Evolutionary conservation across 2,329 filamentous ascomycete genomes (phyloP), one percentile per base, ranked within the genome.

Genomic region (Claviceps maximensis): DNA sequence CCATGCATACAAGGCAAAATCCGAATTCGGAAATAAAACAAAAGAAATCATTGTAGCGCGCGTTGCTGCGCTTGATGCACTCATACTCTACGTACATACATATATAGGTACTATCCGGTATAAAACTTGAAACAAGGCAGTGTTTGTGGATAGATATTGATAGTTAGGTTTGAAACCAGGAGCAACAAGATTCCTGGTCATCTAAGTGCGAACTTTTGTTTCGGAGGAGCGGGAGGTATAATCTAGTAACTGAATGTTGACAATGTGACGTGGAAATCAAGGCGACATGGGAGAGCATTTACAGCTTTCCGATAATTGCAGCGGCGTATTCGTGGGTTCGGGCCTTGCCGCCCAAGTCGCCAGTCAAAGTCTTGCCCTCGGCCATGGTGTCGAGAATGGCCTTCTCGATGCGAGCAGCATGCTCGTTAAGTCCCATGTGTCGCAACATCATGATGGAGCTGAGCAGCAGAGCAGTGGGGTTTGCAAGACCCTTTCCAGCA

Each of bases 361-460:
- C 91, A 36, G 93, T 98, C 71, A 98, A 83, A 57, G 82, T 77
- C 85, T 96, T 96, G 76, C 93, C 93, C 79, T 98, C 90, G 56
- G 89, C 86, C 60, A 98, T 80, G 57, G 90, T 95, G 70, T 87
- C 87, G 72, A 98, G 97, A 67, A 91, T 94, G 60, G 93, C 93
- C 72, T 82, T 86, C 79, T 97, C 88, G 67, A 98, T 97, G 71
- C 83, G 84, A 70, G 77, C 71, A 61, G 93, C 93, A 70, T 97
- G 83, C 58, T 88, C 79, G 71, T 75, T 83, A 59, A 98, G 79
- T 65, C 87, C 84, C 91, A 98, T 97, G 76, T 98, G 93, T 73
- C 93, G 85, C 79, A 98, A 76, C 93, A 98, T 97, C 93, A 98
- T 97, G 77, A 97, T 93, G 71, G 87, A 94, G 72, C 82, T 88